phyloP scores from a whole-genome alignment of 2,329 filamentous ascomycete genomes.

The Colletotrichum costaricense region DNA sequence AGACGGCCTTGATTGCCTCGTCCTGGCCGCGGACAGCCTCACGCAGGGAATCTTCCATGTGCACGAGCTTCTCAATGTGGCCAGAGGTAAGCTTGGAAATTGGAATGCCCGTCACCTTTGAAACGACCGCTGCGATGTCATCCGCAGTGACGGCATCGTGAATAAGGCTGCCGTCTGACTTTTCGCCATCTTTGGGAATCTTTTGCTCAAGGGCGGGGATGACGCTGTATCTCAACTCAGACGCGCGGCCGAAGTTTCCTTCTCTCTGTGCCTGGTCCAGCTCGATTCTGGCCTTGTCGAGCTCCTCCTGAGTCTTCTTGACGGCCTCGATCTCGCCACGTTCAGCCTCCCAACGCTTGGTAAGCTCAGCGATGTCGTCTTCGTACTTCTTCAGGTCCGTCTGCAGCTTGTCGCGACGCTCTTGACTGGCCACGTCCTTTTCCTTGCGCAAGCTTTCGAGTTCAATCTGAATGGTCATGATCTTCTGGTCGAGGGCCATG shows the following conservation, averaged over 20 bases:
- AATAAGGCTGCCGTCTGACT: constrained; percentile 70
- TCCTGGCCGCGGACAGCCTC: constrained; percentile 92
- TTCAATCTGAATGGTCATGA: constrained; percentile 98
- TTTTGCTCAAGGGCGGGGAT: constrained; percentile 86
- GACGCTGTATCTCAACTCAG: constrained; percentile 87
- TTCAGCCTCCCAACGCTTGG: constrained; percentile 90
- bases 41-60: constrained; percentile 92
- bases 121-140: constrained; percentile 93
- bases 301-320: constrained; percentile 87
- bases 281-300: constrained; percentile 87
- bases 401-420: constrained; percentile 88
- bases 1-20: constrained; percentile 89
- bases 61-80: constrained; percentile 92
- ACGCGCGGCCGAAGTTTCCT: constrained; percentile 90
- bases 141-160: constrained; percentile 96
- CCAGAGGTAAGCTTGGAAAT: constrained; percentile 92
- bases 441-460: constrained; percentile 95
- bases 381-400: constrained; percentile 80
- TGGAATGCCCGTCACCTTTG: constrained; percentile 90
- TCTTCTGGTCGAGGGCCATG: constrained; percentile 89
- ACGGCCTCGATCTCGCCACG: constrained; percentile 85
- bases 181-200: constrained; percentile 78
- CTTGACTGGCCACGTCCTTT: constrained; percentile 87
- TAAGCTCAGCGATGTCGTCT: constrained; percentile 79
- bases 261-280: constrained; percentile 88